phyloP scores from a whole-genome alignment of 352 stramenopile species.

The Aphanomyces cochlioides region DNA sequence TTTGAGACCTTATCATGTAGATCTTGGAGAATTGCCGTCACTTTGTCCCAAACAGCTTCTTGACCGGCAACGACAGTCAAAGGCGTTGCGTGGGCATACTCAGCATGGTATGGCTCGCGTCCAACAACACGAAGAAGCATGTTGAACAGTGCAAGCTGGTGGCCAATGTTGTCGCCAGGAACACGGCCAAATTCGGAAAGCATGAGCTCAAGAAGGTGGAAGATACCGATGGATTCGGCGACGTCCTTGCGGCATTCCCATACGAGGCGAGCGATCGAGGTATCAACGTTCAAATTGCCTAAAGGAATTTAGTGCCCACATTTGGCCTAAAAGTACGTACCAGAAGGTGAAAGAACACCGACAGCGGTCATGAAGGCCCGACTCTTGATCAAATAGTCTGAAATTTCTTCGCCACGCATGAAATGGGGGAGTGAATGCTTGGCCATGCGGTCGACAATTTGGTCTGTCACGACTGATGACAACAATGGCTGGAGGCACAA shows the following conservation, averaged over 20 bases:
- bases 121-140: slow-evolving; percentile 81
- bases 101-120: slow-evolving; percentile 67
- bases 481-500: slow-evolving; percentile 90
- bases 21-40: slow-evolving; percentile 54
- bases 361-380: slow-evolving; percentile 91
- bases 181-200: slow-evolving; percentile 85
- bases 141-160: slow-evolving; percentile 81
- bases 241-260: slow-evolving; percentile 83
- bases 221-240: slow-evolving; percentile 71
- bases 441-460: slow-evolving; percentile 87
- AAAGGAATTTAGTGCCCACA: background rate
- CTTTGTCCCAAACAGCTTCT: slow-evolving; percentile 68
- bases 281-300: slow-evolving; percentile 52
- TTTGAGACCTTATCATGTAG: slow-evolving; percentile 75
- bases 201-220: slow-evolving; percentile 68
- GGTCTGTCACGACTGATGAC: slow-evolving; percentile 76
- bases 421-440: slow-evolving; percentile 76
- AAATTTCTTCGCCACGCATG: slow-evolving; percentile 45
- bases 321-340: slow-evolving; percentile 33
- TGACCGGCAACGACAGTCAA: slow-evolving; percentile 63
- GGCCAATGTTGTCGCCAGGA: slow-evolving; percentile 72
- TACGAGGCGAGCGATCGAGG: slow-evolving; percentile 71
- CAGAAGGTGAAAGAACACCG: slow-evolving; percentile 62
- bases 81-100: slow-evolving; percentile 60
- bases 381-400: slow-evolving; percentile 82